Evolutionary conservation across 2,329 filamentous ascomycete species (phyloP).

Genomic region (Mollisiaceae sp.): DNA sequence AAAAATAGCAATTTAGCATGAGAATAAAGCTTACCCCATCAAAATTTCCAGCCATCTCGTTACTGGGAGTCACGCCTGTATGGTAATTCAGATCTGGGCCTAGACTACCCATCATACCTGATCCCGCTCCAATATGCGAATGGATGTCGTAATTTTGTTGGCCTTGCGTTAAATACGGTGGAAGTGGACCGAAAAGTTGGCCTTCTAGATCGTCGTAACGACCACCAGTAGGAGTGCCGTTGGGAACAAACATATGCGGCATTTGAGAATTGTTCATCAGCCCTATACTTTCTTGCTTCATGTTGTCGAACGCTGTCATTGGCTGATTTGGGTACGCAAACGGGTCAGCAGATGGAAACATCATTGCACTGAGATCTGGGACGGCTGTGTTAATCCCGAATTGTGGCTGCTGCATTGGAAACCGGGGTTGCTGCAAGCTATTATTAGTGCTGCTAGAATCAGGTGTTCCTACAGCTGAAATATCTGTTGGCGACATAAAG

Average conservation of each 20-base stretch:
- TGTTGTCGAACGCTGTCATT: slow-evolving; percentile 63
- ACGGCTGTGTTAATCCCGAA: slow-evolving; percentile 46
- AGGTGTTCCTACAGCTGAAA: slow-evolving; percentile 38
- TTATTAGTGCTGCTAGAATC: slow-evolving; percentile 31
- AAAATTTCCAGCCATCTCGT: slow-evolving; percentile 34
- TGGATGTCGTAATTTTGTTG: slow-evolving; percentile 35
- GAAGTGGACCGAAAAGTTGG: slow-evolving; percentile 72
- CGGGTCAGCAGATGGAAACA: slow-evolving; percentile 80
- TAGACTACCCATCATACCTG: slow-evolving; percentile 27
- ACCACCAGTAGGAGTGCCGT: slow-evolving; percentile 17
- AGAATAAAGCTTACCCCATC: slow-evolving; percentile 15
- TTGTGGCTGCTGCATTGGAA: slow-evolving; percentile 41
- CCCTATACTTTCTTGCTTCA: slow-evolving; percentile 35
- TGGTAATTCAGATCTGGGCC: slow-evolving; percentile 32
- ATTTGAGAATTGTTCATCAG: slow-evolving; percentile 23
- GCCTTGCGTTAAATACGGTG: slow-evolving; percentile 62
- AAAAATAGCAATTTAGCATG: too few species aligned
- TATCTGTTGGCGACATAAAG: slow-evolving; percentile 36
- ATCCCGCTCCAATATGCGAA: slow-evolving; percentile 20
- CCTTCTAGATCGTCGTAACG: slow-evolving; percentile 69
- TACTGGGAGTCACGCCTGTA: slow-evolving; percentile 30
- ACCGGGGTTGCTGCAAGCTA: slow-evolving; percentile 30
- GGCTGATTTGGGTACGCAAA: slow-evolving; percentile 79
- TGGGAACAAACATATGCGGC: slow-evolving; percentile 38
- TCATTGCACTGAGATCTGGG: slow-evolving; percentile 75